A percentile compares a stretch with the other conserved stretches of the same genome.
Conservation (phyloP, 768 basidiomycete species). For the Sporobolomyces roseus region DNA sequence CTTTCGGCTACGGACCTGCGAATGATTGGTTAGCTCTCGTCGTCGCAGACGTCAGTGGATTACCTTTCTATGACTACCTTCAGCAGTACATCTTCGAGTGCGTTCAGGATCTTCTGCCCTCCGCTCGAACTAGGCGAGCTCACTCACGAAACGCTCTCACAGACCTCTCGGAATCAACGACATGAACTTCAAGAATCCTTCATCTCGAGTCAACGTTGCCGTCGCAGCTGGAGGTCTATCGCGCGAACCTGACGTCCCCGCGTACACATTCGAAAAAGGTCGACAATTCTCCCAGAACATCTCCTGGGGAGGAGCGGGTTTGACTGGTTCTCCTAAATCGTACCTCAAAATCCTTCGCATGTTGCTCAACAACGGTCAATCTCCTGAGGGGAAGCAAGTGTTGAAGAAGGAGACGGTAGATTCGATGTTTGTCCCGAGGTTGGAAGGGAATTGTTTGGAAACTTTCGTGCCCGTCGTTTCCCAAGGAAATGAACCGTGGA, state of each 20-base stretch:
- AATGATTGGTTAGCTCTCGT: conserved; percentile 47
- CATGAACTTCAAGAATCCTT: conserved; percentile 44
- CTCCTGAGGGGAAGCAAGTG: background rate
- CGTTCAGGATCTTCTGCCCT: background rate
- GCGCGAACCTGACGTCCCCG: background rate
- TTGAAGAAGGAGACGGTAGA: conserved; percentile 31
- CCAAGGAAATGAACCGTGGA: conserved; percentile 13
- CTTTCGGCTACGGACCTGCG: conserved; percentile 39
- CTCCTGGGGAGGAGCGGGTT: conserved; percentile 39
- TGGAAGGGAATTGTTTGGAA: background rate
- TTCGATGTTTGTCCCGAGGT: conserved; percentile 25
- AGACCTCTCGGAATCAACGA: conserved; percentile 45
- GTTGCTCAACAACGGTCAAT: conserved; percentile 36
- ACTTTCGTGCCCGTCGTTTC: background rate
- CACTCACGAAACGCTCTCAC: background rate
- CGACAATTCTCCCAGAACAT: conserved; percentile 30
- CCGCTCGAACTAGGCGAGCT: background rate
- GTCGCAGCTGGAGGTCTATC: conserved; percentile 24
- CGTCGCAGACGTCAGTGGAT: conserved; percentile 44
- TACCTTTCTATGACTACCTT: conserved; percentile 46
- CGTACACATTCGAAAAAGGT: conserved; percentile 29
- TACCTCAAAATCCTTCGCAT: conserved; percentile 44
- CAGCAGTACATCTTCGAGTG: conserved; percentile 46
- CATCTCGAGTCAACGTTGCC: conserved; percentile 30
- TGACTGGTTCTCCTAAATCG: conserved; percentile 44